These are phyloP conservation scores for Dryas alaskensis DNA, from an alignment of 306 rosid genomes.

Conservation along the genomic window DNA sequence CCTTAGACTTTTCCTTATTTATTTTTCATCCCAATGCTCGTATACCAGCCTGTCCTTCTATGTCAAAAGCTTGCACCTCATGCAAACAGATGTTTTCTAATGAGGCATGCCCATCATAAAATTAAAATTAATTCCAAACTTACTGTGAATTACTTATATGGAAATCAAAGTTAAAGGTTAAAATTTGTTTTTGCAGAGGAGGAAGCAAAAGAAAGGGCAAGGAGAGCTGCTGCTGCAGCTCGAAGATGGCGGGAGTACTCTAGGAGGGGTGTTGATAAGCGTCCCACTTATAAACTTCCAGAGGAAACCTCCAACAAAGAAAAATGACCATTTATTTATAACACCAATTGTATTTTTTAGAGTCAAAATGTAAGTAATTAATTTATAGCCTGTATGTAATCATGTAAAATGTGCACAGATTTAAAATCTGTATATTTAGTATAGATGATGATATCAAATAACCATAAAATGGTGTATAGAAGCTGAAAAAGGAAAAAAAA, in stretches of 20 bases:
- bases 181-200: conserved; percentile 49
- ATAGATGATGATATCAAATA: neutral
- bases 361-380: conserved; percentile 36
- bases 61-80: neutral
- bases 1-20: neutral
- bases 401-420: neutral
- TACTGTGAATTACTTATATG: neutral
- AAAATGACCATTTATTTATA: conserved; percentile 36
- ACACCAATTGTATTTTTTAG: conserved; percentile 7
- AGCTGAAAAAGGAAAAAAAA: neutral
- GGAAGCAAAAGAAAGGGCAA: conserved; percentile 69
- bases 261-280: conserved; percentile 74
- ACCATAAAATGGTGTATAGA: neutral
- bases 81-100: neutral
- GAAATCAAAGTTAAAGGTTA: neutral
- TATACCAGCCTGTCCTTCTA: neutral
- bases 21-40: neutral
- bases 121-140: neutral
- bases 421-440: neutral
- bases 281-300: conserved; percentile 83
- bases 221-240: conserved; percentile 82
- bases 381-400: conserved; percentile 2
- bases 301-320: conserved; percentile 53
- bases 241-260: conserved; percentile 98
- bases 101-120: neutral